phyloP scores from a whole-genome alignment of 2,329 filamentous ascomycete genomes.

The Polychaeton citri region DNA sequence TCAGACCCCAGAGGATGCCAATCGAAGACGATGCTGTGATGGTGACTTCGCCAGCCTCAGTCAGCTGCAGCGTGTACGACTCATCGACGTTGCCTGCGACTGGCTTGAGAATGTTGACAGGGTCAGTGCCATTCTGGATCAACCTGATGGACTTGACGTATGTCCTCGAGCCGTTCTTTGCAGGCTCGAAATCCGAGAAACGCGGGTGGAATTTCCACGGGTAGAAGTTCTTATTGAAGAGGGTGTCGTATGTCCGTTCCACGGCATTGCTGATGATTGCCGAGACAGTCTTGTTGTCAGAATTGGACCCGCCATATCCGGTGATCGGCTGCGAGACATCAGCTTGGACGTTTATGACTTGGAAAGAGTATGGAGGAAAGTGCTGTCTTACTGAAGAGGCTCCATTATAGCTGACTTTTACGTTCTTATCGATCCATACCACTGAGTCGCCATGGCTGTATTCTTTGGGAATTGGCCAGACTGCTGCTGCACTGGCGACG shows the following conservation, averaged over 20 bases:
- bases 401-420: constrained; percentile 25
- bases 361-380: constrained; percentile 1
- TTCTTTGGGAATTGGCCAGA: constrained; percentile 30
- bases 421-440: constrained; percentile 26
- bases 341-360: neutral
- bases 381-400: constrained; percentile 13
- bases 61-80: constrained; percentile 56
- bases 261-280: constrained; percentile 36
- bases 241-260: constrained; percentile 43
- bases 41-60: constrained; percentile 42
- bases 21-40: constrained; percentile 53
- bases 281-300: constrained; percentile 1
- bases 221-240: constrained; percentile 56
- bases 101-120: constrained; percentile 44
- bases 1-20: constrained; percentile 59
- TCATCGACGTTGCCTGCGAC: constrained; percentile 56
- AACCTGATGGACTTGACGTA: constrained; percentile 50
- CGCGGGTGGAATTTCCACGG: constrained; percentile 67
- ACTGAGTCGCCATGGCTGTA: constrained; percentile 26
- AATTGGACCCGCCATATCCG: neutral
- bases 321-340: neutral
- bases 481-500: constrained; percentile 17
- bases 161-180: constrained; percentile 27
- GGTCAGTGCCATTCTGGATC: constrained; percentile 44
- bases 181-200: constrained; percentile 52